Conservation (phyloP, 306 rosid species). For the cucumber (Cucumis sativus) region Cucumber_9930_V3 NC_026657.2:30874001-30874500, state of each 20-base stretch:
- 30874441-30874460: slow-evolving; percentile 70
- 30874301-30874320: slow-evolving; percentile 30
- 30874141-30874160: neutral
- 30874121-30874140: neutral
- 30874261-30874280: slow-evolving; percentile 54
- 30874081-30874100: neutral
- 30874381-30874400: neutral
- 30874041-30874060: slow-evolving; percentile 75
- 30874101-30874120: neutral
- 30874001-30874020: slow-evolving; percentile 56
- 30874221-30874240: slow-evolving; percentile 54
- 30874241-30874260: slow-evolving; percentile 55
- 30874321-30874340: slow-evolving; percentile 7
- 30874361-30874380: neutral
- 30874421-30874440: slow-evolving; percentile 55
- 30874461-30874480: slow-evolving; percentile 59
- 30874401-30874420: slow-evolving; percentile 42
- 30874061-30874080: slow-evolving; percentile 64
- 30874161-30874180: neutral
- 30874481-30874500: slow-evolving; percentile 73
- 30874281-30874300: slow-evolving; percentile 61
- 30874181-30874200: slow-evolving; percentile 44
- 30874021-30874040: slow-evolving; percentile 58
- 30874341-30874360: neutral
- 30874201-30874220: slow-evolving; percentile 69